phyloP scores from a whole-genome alignment of 306 rosid species.

The Morella rubra region DNA sequence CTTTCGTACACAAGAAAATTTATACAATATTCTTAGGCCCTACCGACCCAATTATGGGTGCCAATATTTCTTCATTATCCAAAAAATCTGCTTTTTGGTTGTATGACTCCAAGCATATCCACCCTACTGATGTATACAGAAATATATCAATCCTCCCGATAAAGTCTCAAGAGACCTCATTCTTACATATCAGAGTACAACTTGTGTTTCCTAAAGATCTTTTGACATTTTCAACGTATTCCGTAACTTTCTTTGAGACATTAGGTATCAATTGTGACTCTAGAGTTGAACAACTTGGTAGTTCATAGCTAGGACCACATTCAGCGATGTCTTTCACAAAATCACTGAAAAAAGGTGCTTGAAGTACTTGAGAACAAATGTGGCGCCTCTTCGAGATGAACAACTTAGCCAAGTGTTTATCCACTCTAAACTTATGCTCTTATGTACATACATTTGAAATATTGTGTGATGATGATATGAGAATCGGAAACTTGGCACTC shows the following conservation, averaged over 20 bases:
- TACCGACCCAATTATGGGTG: not conserved
- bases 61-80: rapidly evolving
- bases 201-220: not conserved
- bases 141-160: not conserved
- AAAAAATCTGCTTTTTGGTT: too few relatives aligned
- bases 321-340: not conserved
- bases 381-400: rapidly evolving
- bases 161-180: rapidly evolving
- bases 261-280: not conserved
- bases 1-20: not conserved
- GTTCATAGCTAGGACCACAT: not conserved
- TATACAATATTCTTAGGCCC: not conserved
- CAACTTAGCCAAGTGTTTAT: not conserved
- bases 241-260: not conserved
- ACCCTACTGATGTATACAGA: not conserved
- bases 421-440: not conserved
- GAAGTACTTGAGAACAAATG: not conserved
- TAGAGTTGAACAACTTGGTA: not conserved
- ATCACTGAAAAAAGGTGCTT: not conserved
- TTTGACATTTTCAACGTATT: too few relatives aligned
- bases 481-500: too few relatives aligned
- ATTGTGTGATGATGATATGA: not conserved
- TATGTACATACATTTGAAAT: not conserved
- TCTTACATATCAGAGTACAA: not conserved
- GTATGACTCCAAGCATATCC: not conserved